These are phyloP conservation scores for Chlamydomonas asymmetrica DNA, from an alignment of 139 green algal genomes.

Conservation along the genomic window DNA sequence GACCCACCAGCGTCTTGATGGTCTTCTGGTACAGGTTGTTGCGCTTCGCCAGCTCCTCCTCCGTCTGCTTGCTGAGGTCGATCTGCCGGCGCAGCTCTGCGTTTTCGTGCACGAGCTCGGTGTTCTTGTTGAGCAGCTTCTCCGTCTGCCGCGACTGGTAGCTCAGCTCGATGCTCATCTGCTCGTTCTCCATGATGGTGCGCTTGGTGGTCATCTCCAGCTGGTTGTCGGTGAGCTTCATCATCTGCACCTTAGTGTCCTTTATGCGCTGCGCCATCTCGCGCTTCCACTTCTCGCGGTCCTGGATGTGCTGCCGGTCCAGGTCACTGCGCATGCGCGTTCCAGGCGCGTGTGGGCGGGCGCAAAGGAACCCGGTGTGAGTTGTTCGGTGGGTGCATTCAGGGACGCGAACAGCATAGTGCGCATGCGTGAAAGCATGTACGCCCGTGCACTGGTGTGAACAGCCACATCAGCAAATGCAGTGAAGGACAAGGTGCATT, in stretches of 20 bases:
- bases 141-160: slow-evolving; percentile 68
- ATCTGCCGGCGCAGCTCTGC: slow-evolving; percentile 61
- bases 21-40: slow-evolving; percentile 61
- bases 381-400: too few relatives aligned
- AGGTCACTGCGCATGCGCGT: slow-evolving; percentile 74
- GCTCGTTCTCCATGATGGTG: slow-evolving; percentile 85
- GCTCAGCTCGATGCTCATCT: slow-evolving; percentile 72
- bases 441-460: too few relatives aligned
- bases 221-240: slow-evolving; percentile 78
- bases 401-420: too few relatives aligned
- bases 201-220: slow-evolving; percentile 83
- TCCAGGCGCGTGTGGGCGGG: too few relatives aligned
- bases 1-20: slow-evolving; percentile 44
- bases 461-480: too few relatives aligned
- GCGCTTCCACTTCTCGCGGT: slow-evolving; percentile 80
- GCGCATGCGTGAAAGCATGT: too few relatives aligned
- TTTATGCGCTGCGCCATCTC: slow-evolving; percentile 69
- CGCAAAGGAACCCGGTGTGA: too few relatives aligned
- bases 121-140: slow-evolving; percentile 62
- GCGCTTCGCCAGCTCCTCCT: slow-evolving; percentile 68
- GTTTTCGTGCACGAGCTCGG: slow-evolving; percentile 46
- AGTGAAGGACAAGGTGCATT: too few relatives aligned
- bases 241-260: slow-evolving; percentile 73
- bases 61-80: slow-evolving; percentile 61
- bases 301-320: slow-evolving; percentile 79